phyloP scores from a whole-genome alignment of 371 early-diverging fungal genomes.

The Rhizopus microsporus region DNA sequence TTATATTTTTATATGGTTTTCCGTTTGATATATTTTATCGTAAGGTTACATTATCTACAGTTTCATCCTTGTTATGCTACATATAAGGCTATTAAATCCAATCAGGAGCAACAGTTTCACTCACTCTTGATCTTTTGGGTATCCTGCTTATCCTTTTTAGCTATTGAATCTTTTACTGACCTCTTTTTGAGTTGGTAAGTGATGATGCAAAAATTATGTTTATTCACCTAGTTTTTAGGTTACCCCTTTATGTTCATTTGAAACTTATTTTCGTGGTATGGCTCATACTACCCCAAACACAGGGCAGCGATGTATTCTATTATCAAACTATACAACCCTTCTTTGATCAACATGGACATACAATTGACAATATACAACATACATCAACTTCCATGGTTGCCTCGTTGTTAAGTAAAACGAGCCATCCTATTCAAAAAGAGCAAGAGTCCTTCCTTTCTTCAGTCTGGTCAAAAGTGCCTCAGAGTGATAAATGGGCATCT shows the following conservation, averaged over 20 bases:
- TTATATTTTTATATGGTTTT: not conserved
- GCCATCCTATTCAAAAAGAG: no score
- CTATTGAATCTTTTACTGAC: conserved; percentile 43
- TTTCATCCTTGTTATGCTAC: conserved; percentile 47
- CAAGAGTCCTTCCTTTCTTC: no score
- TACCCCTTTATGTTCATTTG: conserved; percentile 47
- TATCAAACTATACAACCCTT: no score
- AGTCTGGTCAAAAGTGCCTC: no score
- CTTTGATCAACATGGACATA: not conserved
- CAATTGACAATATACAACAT: no score
- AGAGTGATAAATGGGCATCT: no score
- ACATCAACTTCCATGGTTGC: no score
- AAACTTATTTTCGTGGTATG: conserved; percentile 40
- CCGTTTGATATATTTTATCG: conserved; percentile 34
- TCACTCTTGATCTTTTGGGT: conserved; percentile 51
- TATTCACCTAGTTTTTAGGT: conserved; percentile 23
- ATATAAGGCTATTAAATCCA: conserved; percentile 42
- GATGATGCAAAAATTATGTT: not conserved
- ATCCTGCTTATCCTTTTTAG: conserved; percentile 38
- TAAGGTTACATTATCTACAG: conserved; percentile 39
- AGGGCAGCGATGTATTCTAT: conserved; percentile 16
- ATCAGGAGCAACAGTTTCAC: conserved; percentile 33
- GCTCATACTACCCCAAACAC: conserved; percentile 51
- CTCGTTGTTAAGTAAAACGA: no score
- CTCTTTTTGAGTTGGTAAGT: conserved; percentile 47